These are phyloP conservation scores for Abelmoschus esculentus DNA, from an alignment of 345 rosid genomes.

Conservation along the genomic window DNA sequence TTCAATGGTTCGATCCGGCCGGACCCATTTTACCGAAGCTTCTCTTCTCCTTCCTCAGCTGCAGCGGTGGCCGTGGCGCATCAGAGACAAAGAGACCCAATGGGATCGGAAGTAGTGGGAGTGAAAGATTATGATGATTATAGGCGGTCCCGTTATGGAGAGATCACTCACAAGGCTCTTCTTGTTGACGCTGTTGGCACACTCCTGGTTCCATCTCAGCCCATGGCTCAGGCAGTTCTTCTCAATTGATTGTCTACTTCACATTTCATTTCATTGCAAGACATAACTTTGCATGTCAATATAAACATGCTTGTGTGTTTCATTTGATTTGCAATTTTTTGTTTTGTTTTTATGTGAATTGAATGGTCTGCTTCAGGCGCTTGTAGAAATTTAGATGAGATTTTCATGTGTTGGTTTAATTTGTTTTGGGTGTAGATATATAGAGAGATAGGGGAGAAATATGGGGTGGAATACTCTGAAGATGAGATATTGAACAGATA, in stretches of 20 bases:
- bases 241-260: background rate
- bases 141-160: constrained; percentile 73
- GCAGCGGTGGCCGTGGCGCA: constrained; percentile 18
- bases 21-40: constrained; percentile 21
- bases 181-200: constrained; percentile 95
- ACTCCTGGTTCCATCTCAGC: constrained; percentile 85
- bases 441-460: constrained; percentile 76
- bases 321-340: background rate
- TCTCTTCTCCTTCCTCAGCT: constrained; percentile 21
- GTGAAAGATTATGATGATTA: constrained; percentile 80
- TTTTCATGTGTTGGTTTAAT: background rate
- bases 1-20: background rate
- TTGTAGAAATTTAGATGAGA: background rate
- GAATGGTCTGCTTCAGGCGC: background rate
- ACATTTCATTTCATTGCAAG: background rate
- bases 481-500: constrained; percentile 75
- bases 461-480: constrained; percentile 84
- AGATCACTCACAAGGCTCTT: constrained; percentile 74
- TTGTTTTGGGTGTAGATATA: constrained; percentile 49
- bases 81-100: constrained; percentile 16
- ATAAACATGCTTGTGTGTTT: background rate
- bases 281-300: background rate
- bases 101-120: constrained; percentile 14
- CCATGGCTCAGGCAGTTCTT: constrained; percentile 73
- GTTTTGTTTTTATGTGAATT: no score